Evolutionary conservation across 495 filamentous ascomycete species (phyloP), one percentile per base, ranked within the genome.

Genomic region (Hypoxylon cercidicola): DNA sequence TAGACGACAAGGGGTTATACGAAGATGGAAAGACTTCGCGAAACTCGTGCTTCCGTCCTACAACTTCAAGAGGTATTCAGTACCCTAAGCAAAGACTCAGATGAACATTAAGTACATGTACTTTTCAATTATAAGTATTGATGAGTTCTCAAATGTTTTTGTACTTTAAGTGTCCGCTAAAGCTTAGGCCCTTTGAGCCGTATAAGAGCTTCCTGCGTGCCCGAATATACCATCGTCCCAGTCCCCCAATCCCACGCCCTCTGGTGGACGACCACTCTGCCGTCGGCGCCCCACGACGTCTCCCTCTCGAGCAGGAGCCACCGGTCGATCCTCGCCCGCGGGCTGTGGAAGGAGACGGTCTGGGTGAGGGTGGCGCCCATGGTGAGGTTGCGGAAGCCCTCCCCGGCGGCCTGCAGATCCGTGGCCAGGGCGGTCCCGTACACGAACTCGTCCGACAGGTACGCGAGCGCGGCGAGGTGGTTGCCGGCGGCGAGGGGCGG

Each of bases 251-350:
- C 16, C 54, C 54, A 57, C 1, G 46, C 7, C 39, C 23, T 28
- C 15, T 57, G 54, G 19, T 48, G 28, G 16, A 57, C 15, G 10
- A 57, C 6, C 8, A 57, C 54, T 21, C 54, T 32, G 8, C 54
- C 54, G 9, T 46, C 54, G 21, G 13, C 21, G 68, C 56, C 56
- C 56, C 56, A 60, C 16, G 46, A 32, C 6, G 56, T 60, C 13
- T 45, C 37, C 6, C 56, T 34, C 25, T 51, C 47, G 5, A 25
- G 10, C 18, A 60, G 34, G 4, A 60, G n/a, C 56, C 56, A 60
- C 11, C 51, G 19, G 19, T 60, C 46, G 11, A 60, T 52, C 10
- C 28, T 30, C 11, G 16, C 56, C 19, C 12, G 13, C 20, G 46
- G 45, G 44, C 52, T 46, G 47, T 60, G 56, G 11, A 60, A 52